phyloP scores from a whole-genome alignment of 345 rosid genomes.

The Hirschfeldia incana region DNA sequence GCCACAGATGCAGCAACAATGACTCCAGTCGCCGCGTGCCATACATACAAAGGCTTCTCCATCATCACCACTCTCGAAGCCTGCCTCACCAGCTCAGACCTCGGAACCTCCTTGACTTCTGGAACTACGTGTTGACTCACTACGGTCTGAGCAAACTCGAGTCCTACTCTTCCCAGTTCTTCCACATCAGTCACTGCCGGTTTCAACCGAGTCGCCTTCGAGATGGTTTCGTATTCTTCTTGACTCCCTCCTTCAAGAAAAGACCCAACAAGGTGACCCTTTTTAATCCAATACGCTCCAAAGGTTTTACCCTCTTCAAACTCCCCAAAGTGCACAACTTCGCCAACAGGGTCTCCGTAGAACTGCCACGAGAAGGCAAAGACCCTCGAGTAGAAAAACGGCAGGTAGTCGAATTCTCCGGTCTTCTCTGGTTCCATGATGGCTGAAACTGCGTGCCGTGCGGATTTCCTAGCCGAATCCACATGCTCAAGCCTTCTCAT shows the following conservation, averaged over 20 bases:
- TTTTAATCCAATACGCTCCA: constrained; percentile 90
- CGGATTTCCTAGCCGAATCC: constrained; percentile 84
- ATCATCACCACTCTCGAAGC: constrained; percentile 44
- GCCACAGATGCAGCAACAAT: constrained; percentile 78
- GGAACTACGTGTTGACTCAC: constrained; percentile 45
- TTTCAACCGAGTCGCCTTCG: constrained; percentile 64
- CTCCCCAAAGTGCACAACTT: constrained; percentile 86
- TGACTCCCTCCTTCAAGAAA: constrained; percentile 95
- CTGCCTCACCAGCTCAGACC: constrained; percentile 26
- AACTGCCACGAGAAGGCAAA: constrained; percentile 90
- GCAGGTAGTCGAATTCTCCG: constrained; percentile 73
- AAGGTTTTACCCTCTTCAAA: constrained; percentile 58
- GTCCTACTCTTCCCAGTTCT: constrained; percentile 65
- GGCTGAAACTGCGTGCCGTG: constrained; percentile 70
- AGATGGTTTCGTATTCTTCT: constrained; percentile 86
- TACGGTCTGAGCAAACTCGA: constrained; percentile 60
- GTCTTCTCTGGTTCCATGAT: constrained; percentile 79
- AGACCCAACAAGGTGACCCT: constrained; percentile 80
- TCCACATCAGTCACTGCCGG: constrained; percentile 56
- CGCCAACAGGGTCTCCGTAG: constrained; percentile 86
- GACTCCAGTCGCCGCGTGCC: constrained; percentile 80
- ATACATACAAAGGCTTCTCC: constrained; percentile 53
- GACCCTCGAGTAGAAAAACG: constrained; percentile 92
- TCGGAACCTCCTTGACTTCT: constrained; percentile 21
- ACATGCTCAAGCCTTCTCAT: constrained; percentile 95